These are phyloP conservation scores for Bidens hawaiensis DNA, from an alignment of 140 eudicot species.

Conservation along the genomic window DNA sequence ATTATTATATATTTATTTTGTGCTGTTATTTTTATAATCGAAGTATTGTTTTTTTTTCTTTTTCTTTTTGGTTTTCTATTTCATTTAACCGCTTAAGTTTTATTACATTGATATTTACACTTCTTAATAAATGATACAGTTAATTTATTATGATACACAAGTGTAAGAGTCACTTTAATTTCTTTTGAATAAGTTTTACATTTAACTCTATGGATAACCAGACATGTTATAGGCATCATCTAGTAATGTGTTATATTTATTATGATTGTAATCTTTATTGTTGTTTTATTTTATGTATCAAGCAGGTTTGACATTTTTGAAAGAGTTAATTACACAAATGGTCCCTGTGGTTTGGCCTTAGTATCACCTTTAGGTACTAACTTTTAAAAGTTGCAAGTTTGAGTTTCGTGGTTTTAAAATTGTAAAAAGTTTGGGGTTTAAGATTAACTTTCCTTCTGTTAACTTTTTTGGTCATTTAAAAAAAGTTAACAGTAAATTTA, in stretches of 20 bases:
- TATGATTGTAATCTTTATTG: neutral
- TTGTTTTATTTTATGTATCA: neutral
- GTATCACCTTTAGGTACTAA: too few relatives aligned
- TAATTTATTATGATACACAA: too few relatives aligned
- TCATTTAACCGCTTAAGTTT: neutral
- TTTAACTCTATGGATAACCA: neutral
- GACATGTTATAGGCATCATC: neutral
- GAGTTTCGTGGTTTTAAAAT: too few relatives aligned
- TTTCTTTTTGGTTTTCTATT: too few relatives aligned
- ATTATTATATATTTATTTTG: neutral
- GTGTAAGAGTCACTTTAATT: neutral
- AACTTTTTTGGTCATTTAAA: too few relatives aligned
- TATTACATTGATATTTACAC: neutral
- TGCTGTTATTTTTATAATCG: neutral
- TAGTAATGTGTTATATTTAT: neutral
- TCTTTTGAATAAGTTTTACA: neutral
- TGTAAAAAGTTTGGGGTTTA: too few relatives aligned
- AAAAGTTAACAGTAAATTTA: too few relatives aligned
- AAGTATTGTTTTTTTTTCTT: neutral
- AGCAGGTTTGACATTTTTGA: neutral
- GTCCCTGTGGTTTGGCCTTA: too few relatives aligned
- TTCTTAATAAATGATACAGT: neutral
- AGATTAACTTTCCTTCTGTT: too few relatives aligned
- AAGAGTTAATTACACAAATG: too few relatives aligned
- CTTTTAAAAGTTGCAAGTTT: too few relatives aligned